phyloP scores from a whole-genome alignment of 805 yeast genomes.

The Zygosaccharomyces kombuchaensis region DNA sequence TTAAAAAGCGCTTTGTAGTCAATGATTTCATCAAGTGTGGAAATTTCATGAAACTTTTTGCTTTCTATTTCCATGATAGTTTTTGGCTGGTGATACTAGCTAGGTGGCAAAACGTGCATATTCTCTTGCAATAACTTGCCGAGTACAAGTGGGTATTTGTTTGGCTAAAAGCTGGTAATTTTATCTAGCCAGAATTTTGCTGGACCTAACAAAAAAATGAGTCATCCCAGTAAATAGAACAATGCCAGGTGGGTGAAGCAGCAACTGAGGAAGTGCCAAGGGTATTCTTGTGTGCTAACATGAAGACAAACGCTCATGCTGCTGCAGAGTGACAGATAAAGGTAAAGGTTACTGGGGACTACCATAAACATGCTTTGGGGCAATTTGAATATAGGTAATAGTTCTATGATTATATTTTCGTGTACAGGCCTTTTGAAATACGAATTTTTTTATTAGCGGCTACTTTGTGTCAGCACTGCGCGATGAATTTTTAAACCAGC shows the following conservation, averaged over 20 bases:
- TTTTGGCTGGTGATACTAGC: too few relatives aligned
- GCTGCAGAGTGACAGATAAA: slow-evolving; percentile 1
- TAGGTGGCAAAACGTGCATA: too few relatives aligned
- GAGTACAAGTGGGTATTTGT: too few relatives aligned
- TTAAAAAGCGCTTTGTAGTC: too few relatives aligned
- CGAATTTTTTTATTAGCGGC: not conserved
- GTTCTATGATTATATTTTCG: too few relatives aligned
- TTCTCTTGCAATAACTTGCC: too few relatives aligned
- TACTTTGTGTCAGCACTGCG: not conserved
- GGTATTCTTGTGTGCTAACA: slow-evolving; percentile 2
- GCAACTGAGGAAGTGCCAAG: slow-evolving; percentile 4
- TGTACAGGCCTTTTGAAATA: not conserved
- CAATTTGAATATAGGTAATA: too few relatives aligned
- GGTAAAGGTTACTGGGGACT: not conserved
- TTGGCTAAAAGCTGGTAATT: not conserved
- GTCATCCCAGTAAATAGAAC: not conserved
- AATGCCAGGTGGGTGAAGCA: slow-evolving; percentile 1
- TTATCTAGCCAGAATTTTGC: not conserved
- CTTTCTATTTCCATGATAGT: too few relatives aligned
- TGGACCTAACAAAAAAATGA: not conserved
- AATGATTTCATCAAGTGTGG: too few relatives aligned
- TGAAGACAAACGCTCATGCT: slow-evolving; percentile 3
- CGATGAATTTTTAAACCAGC: not conserved
- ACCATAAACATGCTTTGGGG: not conserved
- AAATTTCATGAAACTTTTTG: too few relatives aligned